Evolutionary conservation across 345 rosid species (phyloP).

Genomic region (Populus deltoides): DNA sequence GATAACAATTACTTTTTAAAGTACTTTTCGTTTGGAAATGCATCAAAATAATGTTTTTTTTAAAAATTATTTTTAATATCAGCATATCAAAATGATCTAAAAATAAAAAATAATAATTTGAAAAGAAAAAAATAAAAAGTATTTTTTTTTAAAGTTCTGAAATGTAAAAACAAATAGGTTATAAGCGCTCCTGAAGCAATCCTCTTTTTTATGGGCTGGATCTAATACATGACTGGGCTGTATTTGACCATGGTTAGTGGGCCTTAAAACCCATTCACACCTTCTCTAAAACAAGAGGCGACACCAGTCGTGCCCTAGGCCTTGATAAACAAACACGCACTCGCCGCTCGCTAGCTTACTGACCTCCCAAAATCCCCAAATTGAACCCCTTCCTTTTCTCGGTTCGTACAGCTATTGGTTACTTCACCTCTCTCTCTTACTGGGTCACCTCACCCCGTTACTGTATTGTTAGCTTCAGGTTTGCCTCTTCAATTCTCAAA

Average conservation of each 20-base stretch:
- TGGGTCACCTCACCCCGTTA: neutral
- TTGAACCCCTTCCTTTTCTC: neutral
- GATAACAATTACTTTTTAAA: accelerated
- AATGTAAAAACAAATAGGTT: no score
- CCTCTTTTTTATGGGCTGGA: neutral
- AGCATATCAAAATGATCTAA: no score
- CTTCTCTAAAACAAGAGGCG: neutral
- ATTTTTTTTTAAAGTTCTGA: accelerated
- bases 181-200: no score
- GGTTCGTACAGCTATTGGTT: neutral
- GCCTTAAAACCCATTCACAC: neutral
- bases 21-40: accelerated
- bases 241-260: neutral
- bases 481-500: no score
- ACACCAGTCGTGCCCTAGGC: no score
- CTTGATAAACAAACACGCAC: no score
- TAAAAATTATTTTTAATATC: no score
- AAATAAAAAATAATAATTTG: no score
- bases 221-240: neutral
- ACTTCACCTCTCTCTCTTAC: neutral
- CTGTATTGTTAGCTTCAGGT: neutral
- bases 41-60: no score
- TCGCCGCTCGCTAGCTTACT: no score
- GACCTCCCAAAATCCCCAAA: no score
- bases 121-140: no score